Evolutionary conservation across 148 eudicot genomes (phyloP).

Genomic region (Drosera capensis): DNA sequence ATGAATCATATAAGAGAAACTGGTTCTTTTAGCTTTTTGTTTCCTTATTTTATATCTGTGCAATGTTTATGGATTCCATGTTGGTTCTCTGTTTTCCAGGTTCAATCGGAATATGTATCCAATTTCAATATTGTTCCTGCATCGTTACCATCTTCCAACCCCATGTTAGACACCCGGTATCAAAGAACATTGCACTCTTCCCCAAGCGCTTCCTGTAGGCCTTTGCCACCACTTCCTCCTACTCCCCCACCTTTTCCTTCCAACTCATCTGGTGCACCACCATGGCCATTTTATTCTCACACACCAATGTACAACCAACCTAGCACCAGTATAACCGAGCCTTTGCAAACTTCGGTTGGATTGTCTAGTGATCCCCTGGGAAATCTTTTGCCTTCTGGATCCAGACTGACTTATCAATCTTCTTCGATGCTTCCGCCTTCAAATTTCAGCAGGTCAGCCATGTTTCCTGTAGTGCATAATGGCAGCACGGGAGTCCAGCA

Average conservation of each 20-base stretch:
- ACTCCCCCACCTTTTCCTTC: conserved; percentile 76
- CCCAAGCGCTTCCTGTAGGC: conserved; percentile 43
- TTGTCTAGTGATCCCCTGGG: conserved; percentile 16
- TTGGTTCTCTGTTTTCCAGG: conserved; percentile 26
- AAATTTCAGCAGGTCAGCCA: conserved; percentile 44
- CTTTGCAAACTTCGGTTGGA: conserved; percentile 22
- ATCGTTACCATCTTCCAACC: conserved; percentile 15
- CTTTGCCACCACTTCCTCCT: conserved; percentile 90
- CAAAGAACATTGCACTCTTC: conserved; percentile 35
- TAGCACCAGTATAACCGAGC: conserved; percentile 28
- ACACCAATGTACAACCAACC: conserved; percentile 42
- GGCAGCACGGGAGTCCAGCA: conserved; percentile 37
- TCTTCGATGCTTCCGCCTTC: conserved; percentile 34
- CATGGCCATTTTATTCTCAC: conserved; percentile 34
- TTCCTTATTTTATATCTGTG: not conserved
- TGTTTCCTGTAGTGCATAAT: conserved; percentile 27
- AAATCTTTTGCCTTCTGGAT: conserved; percentile 21
- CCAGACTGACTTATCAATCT: conserved; percentile 30
- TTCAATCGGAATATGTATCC: conserved; percentile 36
- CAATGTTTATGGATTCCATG: not conserved
- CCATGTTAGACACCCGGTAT: conserved; percentile 35
- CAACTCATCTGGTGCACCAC: conserved; percentile 15
- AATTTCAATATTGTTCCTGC: conserved; percentile 20
- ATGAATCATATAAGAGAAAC: conserved; percentile 46
- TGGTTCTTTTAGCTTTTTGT: not conserved